Base-by-base conservation (phyloP, 257 asterid genomes). In the Penstemon eatonii region DNA sequence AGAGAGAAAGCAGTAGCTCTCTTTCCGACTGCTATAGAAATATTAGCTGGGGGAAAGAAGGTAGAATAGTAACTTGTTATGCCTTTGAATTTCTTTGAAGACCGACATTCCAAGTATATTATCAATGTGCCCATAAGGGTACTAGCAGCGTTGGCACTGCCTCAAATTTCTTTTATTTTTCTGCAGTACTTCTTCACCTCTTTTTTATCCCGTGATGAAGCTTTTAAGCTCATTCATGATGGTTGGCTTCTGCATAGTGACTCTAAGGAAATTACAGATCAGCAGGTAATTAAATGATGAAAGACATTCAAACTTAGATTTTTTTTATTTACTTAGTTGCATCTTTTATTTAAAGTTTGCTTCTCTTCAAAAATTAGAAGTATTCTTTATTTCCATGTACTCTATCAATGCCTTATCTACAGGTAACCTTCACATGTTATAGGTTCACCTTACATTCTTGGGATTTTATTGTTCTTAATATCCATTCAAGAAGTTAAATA, bases 141-240 rank as follows among this genome's bases (percentile, higher is more conserved):
- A 47, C 6, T 25, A 51, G 10, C 39, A 45, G 51, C 12, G 10
- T 38, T 13, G 9, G 33, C 42, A 41, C 58, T 67, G 45, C 15
- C 62, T 55, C 46, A 46, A 40, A 56, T 5, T 44, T 12, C 37
- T 59, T 37, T 73, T 67, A 65, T 74, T 66, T 72, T 73, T 62
- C 71, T 80, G 87, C 96, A 94, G 97, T 91, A 77, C 81, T 91
- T 89, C 80, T 91, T 94, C 77, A 91, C 99, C 65, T 94, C 97
- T 4, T 91, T 94, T 75, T 79, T 94, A 69, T 94, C 88, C 81
- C 99, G 99, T n/a, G 99, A 94, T 56, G 99, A 94, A 78, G 99
- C 99, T 66, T 94, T 82, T 81, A 91, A 85, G 88, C 95, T 94
- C 71, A 86, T 94, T 73, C 70, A 74, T 84, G 97, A 94, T 69